Evolutionary conservation across 495 filamentous ascomycete species (phyloP).

Genomic region (Halenospora varia): DNA sequence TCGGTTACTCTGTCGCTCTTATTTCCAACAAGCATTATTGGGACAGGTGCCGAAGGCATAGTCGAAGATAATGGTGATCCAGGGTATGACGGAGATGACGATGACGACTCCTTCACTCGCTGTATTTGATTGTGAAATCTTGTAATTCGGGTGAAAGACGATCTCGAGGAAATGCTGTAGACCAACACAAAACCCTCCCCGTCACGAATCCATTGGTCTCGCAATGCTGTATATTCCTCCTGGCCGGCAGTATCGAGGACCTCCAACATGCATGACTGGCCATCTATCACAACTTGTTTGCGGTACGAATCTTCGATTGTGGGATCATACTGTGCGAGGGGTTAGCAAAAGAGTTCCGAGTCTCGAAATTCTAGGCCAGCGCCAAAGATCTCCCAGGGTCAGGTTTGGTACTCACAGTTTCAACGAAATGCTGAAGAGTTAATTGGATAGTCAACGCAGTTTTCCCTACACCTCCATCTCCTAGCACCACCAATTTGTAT

Average conservation of each 20-base stretch:
- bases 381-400: no score
- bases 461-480: slow-evolving; percentile 91
- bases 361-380: no score
- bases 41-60: slow-evolving; percentile 61
- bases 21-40: slow-evolving; percentile 97
- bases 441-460: slow-evolving; percentile 97
- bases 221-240: slow-evolving; percentile 95
- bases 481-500: slow-evolving; percentile 98
- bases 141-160: slow-evolving; percentile 91
- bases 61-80: slow-evolving; percentile 52
- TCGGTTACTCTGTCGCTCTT: slow-evolving; percentile 96
- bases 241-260: slow-evolving; percentile 98
- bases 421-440: slow-evolving; percentile 58
- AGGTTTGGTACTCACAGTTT: slow-evolving; percentile 41
- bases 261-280: slow-evolving; percentile 96
- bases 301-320: slow-evolving; percentile 97
- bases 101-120: slow-evolving; percentile 90
- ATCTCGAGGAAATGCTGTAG: slow-evolving; percentile 94
- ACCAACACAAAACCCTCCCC: slow-evolving; percentile 97
- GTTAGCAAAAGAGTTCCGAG: no score
- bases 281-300: slow-evolving; percentile 97
- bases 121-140: slow-evolving; percentile 96
- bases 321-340: slow-evolving; percentile 90
- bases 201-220: slow-evolving; percentile 98
- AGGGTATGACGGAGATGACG: slow-evolving; percentile 69